phyloP scores from a whole-genome alignment of 805 yeast species.

The Saccharomycopsis amapae region DNA sequence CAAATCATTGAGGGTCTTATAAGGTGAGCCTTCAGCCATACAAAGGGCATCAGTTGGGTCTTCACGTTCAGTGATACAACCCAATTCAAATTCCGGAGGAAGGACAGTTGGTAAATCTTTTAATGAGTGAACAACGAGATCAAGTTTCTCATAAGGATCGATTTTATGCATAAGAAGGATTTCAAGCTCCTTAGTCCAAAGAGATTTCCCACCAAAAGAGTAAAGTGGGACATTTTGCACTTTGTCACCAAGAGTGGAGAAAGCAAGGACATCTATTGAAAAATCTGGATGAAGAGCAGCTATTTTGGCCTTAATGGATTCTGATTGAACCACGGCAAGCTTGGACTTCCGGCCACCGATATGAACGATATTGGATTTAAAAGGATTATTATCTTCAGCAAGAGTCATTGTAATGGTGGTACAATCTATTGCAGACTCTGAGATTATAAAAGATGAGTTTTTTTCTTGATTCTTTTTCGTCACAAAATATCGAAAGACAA shows the following conservation, averaged over 20 bases:
- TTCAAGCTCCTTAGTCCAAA: constrained; percentile 96
- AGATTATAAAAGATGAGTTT: too few species aligned
- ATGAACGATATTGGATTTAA: constrained; percentile 22
- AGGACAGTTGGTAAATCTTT: constrained; percentile 89
- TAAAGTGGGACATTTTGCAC: constrained; percentile 79
- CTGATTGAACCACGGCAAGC: constrained; percentile 82
- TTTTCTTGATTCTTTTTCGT: too few species aligned
- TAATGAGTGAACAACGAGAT: constrained; percentile 86
- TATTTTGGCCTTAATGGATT: constrained; percentile 59
- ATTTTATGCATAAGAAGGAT: constrained; percentile 56
- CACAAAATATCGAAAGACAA: too few species aligned
- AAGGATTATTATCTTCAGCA: constrained; percentile 17
- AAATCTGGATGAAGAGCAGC: constrained; percentile 54
- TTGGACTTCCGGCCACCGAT: constrained; percentile 89
- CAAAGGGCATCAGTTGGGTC: constrained; percentile 92
- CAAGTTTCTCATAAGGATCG: constrained; percentile 62
- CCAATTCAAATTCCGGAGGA: constrained; percentile 85
- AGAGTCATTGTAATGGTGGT: constrained; percentile 18
- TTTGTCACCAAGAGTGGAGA: constrained; percentile 86
- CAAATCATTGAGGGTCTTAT: constrained; percentile 59
- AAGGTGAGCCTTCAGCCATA: constrained; percentile 59
- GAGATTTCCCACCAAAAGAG: constrained; percentile 90
- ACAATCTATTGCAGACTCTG: too few species aligned
- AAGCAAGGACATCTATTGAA: constrained; percentile 68
- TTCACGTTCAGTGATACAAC: constrained; percentile 78